Percentiles rank a stretch among this genome's conserved stretches.
These are phyloP conservation scores for Candida piceae DNA, from an alignment of 805 yeast species.

Conservation along the genomic window DNA sequence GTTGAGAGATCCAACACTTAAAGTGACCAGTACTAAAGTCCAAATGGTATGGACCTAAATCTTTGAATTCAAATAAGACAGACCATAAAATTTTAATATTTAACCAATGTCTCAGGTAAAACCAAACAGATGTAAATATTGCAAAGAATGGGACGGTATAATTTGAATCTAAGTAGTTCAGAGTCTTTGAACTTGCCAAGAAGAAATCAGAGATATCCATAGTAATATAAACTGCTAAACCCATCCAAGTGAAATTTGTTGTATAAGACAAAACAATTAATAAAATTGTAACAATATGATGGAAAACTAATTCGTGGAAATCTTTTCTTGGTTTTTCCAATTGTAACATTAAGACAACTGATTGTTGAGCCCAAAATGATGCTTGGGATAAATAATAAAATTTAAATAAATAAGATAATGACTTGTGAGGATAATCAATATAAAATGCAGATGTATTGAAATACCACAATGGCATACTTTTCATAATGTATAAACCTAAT, in stretches of 20 bases:
- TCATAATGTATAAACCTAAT: constrained; percentile 85
- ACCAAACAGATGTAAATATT: constrained; percentile 71
- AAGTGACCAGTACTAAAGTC: constrained; percentile 90
- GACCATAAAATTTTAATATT: constrained; percentile 81
- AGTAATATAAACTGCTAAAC: constrained; percentile 81
- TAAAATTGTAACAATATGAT: constrained; percentile 86
- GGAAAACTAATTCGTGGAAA: constrained; percentile 83
- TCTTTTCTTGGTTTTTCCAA: constrained; percentile 95
- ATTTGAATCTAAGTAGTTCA: constrained; percentile 74
- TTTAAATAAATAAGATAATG: constrained; percentile 67
- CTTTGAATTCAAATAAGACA: constrained; percentile 75
- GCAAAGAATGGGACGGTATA: constrained; percentile 60
- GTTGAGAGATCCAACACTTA: constrained; percentile 93
- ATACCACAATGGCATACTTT: constrained; percentile 77
- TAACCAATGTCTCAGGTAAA: constrained; percentile 82
- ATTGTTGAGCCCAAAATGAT: constrained; percentile 96
- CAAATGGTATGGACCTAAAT: constrained; percentile 77
- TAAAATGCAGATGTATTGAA: constrained; percentile 84
- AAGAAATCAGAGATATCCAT: constrained; percentile 96
- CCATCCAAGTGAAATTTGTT: constrained; percentile 96
- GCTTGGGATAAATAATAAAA: constrained; percentile 87
- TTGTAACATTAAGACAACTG: constrained; percentile 73
- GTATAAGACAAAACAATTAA: constrained; percentile 83
- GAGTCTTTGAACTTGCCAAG: constrained; percentile 76
- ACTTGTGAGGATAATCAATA: constrained; percentile 73